These are phyloP conservation scores for Erysimum cheiri DNA, from an alignment of 441 rosid genomes.

Conservation along the genomic window DNA sequence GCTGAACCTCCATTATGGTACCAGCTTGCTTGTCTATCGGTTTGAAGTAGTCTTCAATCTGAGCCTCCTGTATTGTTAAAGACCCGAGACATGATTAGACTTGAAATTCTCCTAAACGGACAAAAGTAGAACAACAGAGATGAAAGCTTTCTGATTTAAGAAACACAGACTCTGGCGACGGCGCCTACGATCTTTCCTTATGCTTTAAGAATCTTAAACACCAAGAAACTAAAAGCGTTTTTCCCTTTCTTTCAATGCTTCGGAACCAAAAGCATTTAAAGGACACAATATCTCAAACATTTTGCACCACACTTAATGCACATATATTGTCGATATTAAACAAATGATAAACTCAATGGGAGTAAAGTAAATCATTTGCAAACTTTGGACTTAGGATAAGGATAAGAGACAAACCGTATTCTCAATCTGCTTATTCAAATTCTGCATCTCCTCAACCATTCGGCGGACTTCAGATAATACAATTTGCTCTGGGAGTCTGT, in stretches of 20 bases:
- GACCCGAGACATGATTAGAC: background rate
- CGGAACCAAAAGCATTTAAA: background rate
- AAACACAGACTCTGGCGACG: slow-evolving; percentile 5
- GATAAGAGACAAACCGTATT: slow-evolving; percentile 54
- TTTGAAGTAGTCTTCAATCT: slow-evolving; percentile 75
- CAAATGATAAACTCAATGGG: background rate
- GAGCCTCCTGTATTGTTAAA: slow-evolving; percentile 64
- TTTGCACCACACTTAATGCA: background rate
- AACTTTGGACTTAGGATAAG: slow-evolving; percentile 2
- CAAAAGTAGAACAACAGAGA: slow-evolving; percentile 3
- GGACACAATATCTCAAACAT: slow-evolving; percentile 6
- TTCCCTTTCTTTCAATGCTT: background rate
- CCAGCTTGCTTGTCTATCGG: slow-evolving; percentile 87
- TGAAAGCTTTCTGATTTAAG: background rate
- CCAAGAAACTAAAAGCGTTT: background rate
- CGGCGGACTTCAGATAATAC: slow-evolving; percentile 75
- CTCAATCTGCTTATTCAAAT: slow-evolving; percentile 66
- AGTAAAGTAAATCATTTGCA: slow-evolving; percentile 2
- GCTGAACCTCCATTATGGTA: slow-evolving; percentile 79
- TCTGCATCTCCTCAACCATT: slow-evolving; percentile 92
- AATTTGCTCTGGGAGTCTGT: slow-evolving; percentile 66
- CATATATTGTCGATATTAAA: background rate
- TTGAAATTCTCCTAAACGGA: background rate
- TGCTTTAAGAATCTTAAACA: slow-evolving; percentile 3
- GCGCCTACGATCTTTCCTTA: background rate